A percentile compares a stretch with the other conserved stretches of the same genome.
Conservation (phyloP, 2,329 filamentous ascomycete species). For the Rachicladosporium sp. region DNA sequence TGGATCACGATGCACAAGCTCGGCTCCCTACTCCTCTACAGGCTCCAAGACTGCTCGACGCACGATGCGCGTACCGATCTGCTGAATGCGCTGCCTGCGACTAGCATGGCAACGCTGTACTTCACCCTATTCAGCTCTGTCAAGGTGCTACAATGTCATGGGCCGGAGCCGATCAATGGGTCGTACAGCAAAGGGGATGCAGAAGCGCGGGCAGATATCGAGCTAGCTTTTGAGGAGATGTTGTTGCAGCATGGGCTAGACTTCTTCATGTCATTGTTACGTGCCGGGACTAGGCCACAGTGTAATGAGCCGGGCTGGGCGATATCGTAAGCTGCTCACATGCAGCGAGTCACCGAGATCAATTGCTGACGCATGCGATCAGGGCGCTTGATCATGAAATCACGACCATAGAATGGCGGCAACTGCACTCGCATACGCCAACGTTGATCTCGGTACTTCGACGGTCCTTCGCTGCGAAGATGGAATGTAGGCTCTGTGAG, state of each 20-base stretch:
- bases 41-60: constrained; percentile 15
- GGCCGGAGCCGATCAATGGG: constrained; percentile 17
- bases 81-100: constrained; percentile 16
- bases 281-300: constrained; percentile 4
- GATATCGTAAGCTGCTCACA: too few species aligned
- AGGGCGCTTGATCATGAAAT: constrained; percentile 17
- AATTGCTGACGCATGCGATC: neutral
- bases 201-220: constrained; percentile 18
- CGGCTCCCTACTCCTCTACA: constrained; percentile 21
- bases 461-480: constrained; percentile 15
- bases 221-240: constrained; percentile 23
- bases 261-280: constrained; percentile 18
- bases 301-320: too few species aligned
- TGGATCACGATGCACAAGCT: constrained; percentile 21
- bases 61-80: constrained; percentile 11
- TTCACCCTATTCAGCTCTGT: constrained; percentile 21
- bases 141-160: constrained; percentile 20
- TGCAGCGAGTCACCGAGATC: too few species aligned
- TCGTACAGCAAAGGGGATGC: constrained; percentile 10
- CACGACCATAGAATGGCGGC: constrained; percentile 13
- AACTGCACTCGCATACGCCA: constrained; percentile 11
- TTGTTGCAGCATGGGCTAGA: constrained; percentile 18
- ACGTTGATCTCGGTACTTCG: constrained; percentile 19
- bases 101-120: constrained; percentile 21
- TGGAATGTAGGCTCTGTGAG: too few species aligned